These are phyloP conservation scores for Chrysosporium keratinophilum DNA, from an alignment of 2,329 filamentous ascomycete species.

Conservation along the genomic window DNA sequence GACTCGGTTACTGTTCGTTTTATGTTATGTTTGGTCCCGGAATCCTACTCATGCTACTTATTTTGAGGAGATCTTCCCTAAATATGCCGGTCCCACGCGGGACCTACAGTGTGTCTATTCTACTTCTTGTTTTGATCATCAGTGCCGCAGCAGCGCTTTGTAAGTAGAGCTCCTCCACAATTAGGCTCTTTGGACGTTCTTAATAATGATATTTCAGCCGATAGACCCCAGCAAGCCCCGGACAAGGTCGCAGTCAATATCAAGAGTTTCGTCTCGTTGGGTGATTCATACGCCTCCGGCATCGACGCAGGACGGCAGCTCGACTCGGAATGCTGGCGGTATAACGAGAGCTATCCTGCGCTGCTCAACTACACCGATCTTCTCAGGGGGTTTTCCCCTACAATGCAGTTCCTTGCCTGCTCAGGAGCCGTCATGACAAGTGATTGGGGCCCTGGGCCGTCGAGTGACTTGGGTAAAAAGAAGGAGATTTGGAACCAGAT, in stretches of 20 bases:
- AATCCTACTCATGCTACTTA: too few relatives aligned
- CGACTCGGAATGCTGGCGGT: slow-evolving; percentile 18
- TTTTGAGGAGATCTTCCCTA: background rate
- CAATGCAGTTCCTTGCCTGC: slow-evolving; percentile 22
- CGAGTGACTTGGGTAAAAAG: slow-evolving; percentile 3
- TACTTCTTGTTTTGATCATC: background rate
- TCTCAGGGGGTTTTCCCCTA: slow-evolving; percentile 10
- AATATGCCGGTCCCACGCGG: background rate
- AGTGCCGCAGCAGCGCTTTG: background rate
- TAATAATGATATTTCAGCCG: background rate
- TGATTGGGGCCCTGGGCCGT: slow-evolving; percentile 16
- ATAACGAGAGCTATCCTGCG: slow-evolving; percentile 21
- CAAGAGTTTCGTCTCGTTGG: slow-evolving; percentile 20
- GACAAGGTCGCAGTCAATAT: background rate
- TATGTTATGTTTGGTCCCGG: too few relatives aligned
- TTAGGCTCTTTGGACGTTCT: background rate
- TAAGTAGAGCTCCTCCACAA: background rate
- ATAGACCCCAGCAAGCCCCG: too few relatives aligned
- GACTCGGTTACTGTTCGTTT: too few relatives aligned
- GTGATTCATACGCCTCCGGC: slow-evolving; percentile 24
- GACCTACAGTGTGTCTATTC: background rate
- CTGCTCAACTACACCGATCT: slow-evolving; percentile 17
- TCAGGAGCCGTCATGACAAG: slow-evolving; percentile 19
- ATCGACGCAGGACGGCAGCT: slow-evolving; percentile 19
- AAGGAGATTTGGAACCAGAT: slow-evolving; percentile 12